Percentiles rank a stretch among this genome's conserved stretches.
phyloP scores from a whole-genome alignment of 176 grass and related monocot species.

The Canna indica region DNA sequence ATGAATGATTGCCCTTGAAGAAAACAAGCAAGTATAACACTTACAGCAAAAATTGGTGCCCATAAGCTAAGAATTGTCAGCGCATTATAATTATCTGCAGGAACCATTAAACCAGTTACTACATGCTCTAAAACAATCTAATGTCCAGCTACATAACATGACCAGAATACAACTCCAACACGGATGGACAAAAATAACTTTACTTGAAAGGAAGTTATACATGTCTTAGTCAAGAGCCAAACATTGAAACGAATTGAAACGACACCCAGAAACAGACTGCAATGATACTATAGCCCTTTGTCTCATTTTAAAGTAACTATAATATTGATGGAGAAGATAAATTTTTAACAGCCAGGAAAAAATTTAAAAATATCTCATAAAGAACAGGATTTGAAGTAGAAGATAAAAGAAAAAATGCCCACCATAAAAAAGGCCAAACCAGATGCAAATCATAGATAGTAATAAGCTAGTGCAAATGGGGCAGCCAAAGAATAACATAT shows the following conservation, averaged over 20 bases:
- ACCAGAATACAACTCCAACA: not conserved
- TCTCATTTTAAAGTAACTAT: no score
- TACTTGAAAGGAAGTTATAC: not conserved
- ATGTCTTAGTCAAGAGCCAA: not conserved
- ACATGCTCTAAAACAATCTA: not conserved
- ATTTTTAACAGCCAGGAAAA: no score
- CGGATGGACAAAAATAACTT: not conserved
- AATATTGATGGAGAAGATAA: no score
- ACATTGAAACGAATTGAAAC: not conserved
- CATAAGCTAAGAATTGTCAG: constrained; percentile 72
- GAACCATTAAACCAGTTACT: not conserved
- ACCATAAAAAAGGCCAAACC: no score
- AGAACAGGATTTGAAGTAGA: no score
- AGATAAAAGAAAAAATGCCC: no score
- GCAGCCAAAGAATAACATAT: no score
- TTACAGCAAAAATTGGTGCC: constrained; percentile 77
- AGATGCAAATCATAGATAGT: no score
- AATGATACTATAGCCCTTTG: not conserved
- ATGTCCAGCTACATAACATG: not conserved
- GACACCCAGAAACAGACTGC: not conserved
- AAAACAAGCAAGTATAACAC: constrained; percentile 21
- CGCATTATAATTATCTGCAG: constrained; percentile 92
- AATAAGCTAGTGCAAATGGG: no score
- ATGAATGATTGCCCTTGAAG: constrained; percentile 4
- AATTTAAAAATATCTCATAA: no score